phyloP scores from a whole-genome alignment of 345 rosid genomes.

The Nephelium lappaceum region DNA sequence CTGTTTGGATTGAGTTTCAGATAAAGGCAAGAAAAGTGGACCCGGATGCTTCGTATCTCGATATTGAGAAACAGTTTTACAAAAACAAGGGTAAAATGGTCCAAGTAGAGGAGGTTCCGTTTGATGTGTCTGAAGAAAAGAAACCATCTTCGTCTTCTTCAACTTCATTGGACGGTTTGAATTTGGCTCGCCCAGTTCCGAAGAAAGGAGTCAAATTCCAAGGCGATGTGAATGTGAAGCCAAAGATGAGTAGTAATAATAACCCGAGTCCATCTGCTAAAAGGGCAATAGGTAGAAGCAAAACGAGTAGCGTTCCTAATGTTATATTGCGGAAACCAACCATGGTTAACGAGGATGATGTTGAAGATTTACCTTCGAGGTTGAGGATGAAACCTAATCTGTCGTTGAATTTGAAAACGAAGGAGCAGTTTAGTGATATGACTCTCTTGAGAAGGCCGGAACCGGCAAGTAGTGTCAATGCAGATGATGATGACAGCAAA shows the following conservation, averaged over 20 bases:
- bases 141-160: constrained; percentile 38
- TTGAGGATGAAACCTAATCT: constrained; percentile 66
- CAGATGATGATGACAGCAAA: constrained; percentile 17
- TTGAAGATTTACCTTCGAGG: constrained; percentile 56
- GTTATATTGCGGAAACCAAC: constrained; percentile 85
- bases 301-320: constrained; percentile 59
- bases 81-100: constrained; percentile 70
- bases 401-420: constrained; percentile 56
- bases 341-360: constrained; percentile 54
- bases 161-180: constrained; percentile 50
- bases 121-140: constrained; percentile 54
- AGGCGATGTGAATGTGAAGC: constrained; percentile 28
- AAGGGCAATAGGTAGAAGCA: constrained; percentile 41
- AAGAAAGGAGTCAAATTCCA: constrained; percentile 66
- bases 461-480: constrained; percentile 23
- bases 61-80: constrained; percentile 77
- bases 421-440: constrained; percentile 82
- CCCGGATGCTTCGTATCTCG: constrained; percentile 75
- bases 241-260: constrained; percentile 26
- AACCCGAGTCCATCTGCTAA: constrained; percentile 45
- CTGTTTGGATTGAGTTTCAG: no score
- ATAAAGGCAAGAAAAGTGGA: constrained; percentile 32
- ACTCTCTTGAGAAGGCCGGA: constrained; percentile 71
- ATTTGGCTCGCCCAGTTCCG: constrained; percentile 74
- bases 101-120: constrained; percentile 64